A percentile compares a stretch with the other conserved stretches of the same genome.
Conservation (phyloP, 2,329 filamentous ascomycete species). For the Biscogniauxia mediterranea region DNA sequence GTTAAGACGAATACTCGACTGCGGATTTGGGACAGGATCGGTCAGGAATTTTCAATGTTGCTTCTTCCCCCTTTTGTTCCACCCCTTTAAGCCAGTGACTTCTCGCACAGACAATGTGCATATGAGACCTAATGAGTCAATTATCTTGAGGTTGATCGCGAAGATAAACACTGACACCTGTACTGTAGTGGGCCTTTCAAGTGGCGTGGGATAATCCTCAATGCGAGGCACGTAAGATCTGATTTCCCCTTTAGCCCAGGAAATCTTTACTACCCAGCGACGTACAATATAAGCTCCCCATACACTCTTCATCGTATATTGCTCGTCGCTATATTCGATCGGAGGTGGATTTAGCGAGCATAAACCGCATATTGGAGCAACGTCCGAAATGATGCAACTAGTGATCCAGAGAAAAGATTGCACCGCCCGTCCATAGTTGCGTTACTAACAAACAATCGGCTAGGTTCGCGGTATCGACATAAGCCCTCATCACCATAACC, state of each 20-base stretch:
- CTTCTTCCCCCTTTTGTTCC: background rate
- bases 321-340: background rate
- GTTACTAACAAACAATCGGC: constrained; percentile 10
- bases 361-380: background rate
- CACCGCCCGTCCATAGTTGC: background rate
- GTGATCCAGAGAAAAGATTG: background rate
- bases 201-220: constrained; percentile 63
- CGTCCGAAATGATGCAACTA: background rate
- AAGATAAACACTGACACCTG: constrained; percentile 10
- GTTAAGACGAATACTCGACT: constrained; percentile 64
- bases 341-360: background rate
- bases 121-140: background rate
- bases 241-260: constrained; percentile 3
- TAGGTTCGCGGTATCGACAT: constrained; percentile 73
- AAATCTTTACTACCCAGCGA: background rate
- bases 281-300: background rate
- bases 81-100: background rate
- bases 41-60: constrained; percentile 11
- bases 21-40: constrained; percentile 67
- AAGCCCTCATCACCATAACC: constrained; percentile 57
- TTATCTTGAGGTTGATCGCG: background rate
- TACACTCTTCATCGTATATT: background rate
- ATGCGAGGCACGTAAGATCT: constrained; percentile 54
- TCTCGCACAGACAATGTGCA: background rate
- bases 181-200: constrained; percentile 59